Evolutionary conservation across 768 basidiomycete genomes (phyloP).

Genomic region (Lactarius akahatsu): DNA sequence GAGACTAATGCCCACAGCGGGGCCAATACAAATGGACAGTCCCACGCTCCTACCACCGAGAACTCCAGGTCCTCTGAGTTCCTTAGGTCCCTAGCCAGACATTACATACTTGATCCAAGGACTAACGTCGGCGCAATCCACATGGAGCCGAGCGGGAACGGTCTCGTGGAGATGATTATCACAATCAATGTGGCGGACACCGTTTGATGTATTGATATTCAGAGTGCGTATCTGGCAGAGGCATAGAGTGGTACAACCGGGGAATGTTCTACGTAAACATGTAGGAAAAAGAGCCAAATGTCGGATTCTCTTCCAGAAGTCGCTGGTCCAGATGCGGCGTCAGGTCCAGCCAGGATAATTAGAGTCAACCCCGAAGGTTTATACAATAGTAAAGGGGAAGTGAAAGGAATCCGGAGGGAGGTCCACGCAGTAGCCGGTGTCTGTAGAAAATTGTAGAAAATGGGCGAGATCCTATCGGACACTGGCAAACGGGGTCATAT

Average conservation of each 20-base stretch:
- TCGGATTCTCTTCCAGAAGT: background rate
- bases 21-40: background rate
- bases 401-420: background rate
- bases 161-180: background rate
- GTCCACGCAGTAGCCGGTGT: background rate
- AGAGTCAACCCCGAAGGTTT: background rate
- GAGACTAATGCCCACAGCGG: background rate
- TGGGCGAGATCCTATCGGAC: background rate
- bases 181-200: background rate
- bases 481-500: background rate
- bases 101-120: background rate
- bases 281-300: background rate
- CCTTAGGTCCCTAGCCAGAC: background rate
- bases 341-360: background rate
- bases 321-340: background rate
- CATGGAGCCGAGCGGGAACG: background rate
- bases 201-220: background rate
- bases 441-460: background rate
- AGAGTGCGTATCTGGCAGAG: background rate
- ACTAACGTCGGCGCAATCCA: background rate
- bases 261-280: background rate
- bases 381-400: background rate
- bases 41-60: background rate
- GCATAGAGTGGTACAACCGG: background rate
- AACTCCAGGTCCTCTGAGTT: background rate